phyloP scores from a whole-genome alignment of 768 basidiomycete species.

The Clitopilus hobsonii region DNA sequence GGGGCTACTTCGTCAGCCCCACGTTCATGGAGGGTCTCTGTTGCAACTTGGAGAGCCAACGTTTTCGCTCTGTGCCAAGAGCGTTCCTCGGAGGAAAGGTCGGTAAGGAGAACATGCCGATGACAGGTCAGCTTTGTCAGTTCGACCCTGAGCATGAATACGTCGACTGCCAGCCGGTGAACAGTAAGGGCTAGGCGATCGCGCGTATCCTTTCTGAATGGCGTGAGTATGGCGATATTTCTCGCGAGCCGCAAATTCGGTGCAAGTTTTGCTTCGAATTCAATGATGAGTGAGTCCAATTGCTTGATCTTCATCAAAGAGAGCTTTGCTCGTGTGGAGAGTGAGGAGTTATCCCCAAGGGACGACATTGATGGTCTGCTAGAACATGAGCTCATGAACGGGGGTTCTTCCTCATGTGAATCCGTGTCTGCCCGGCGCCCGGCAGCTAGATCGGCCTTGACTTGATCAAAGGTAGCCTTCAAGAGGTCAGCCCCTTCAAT shows the following conservation, averaged over 20 bases:
- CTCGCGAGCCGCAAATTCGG: conserved; percentile 67
- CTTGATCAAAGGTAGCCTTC: conserved; percentile 80
- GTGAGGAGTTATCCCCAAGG: conserved; percentile 21
- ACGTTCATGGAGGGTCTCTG: conserved; percentile 53
- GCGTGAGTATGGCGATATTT: conserved; percentile 81
- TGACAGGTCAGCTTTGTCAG: conserved; percentile 71
- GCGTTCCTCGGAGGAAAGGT: conserved; percentile 67
- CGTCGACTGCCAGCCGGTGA: conserved; percentile 55
- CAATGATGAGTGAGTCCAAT: conserved; percentile 54
- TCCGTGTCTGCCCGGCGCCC: conserved; percentile 25
- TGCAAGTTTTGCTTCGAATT: conserved; percentile 56
- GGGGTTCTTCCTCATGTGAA: conserved; percentile 12
- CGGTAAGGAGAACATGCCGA: conserved; percentile 66
- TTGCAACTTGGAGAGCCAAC: conserved; percentile 71
- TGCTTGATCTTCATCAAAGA: conserved; percentile 60
- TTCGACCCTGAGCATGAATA: conserved; percentile 69
- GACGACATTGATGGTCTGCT: conserved; percentile 12
- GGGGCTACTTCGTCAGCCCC: conserved; percentile 28
- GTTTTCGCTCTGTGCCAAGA: conserved; percentile 64
- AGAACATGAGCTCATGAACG: conserved; percentile 5
- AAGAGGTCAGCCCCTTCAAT: conserved; percentile 62
- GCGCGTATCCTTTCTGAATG: conserved; percentile 82
- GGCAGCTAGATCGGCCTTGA: conserved; percentile 79
- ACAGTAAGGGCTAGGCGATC: conserved; percentile 65
- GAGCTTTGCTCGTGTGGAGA: conserved; percentile 52